Evolutionary conservation across 2,329 filamentous ascomycete genomes (phyloP), one percentile per base, ranked within the genome.

Genomic region (Hypocrella siamensis): DNA sequence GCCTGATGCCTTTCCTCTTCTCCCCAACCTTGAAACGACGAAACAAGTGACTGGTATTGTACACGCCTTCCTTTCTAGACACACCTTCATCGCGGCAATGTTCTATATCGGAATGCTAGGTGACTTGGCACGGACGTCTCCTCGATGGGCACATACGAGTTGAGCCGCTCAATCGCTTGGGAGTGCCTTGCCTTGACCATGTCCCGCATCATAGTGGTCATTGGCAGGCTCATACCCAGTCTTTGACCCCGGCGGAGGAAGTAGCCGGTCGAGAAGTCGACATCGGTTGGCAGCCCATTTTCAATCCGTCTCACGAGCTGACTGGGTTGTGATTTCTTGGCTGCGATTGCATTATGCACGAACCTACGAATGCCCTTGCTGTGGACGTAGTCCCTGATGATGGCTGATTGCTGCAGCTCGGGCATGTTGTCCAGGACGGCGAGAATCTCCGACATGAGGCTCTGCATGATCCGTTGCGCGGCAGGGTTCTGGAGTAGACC

Each of bases 251-350:
- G 68, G 31, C 61, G 65, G 19, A 92, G 65, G 37, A 98, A 79
- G 57, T 88, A 98, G 1, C 86, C 88, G 49, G 92, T 94, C 42
- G 88, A 69, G 46, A 78, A 93, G 28, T 86, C 72, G 26, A 94
- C 70, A 45, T 93, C 84, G 0, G 82, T 84, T 35, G 63, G 56
- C 38, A 58, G 57, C 2, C 80, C 78, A 1, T 55, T 51, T 9
- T 70, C 57, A 10, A 86, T 60, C 44, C 78, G 72, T 32, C 67
- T 64, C 5, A 81, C 58, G 73, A 93, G 84, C 15, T 62, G 67
- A 44, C 73, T 81, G 26, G 52, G 44, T 7, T 54, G 52, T 5
- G 64, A 58, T 31, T 75, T 71, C 34, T 67, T 55, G 17, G 43
- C 48, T 14, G 43, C 37, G 14, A 57, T 53, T 15, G 44, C 42